Base-by-base conservation (phyloP, 176 grass and related monocot genomes). In the Sorghum bicolor region DNA sequence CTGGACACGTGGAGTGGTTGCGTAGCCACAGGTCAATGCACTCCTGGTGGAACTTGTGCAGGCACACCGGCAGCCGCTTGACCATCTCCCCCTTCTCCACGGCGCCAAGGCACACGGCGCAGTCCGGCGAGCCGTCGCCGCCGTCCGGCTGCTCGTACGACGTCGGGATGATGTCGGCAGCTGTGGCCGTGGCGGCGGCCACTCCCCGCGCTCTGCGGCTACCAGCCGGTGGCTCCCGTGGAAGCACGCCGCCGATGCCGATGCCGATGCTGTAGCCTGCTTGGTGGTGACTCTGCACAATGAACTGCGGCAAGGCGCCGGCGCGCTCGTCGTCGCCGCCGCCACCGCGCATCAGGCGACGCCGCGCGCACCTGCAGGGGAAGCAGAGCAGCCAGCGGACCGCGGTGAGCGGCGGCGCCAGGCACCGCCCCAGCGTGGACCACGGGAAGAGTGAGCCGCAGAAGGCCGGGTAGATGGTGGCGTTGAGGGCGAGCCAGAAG, bases 41-140 rank as follows among this genome's bases (percentile, higher is more conserved):
- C 19, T 41, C 19, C 74, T 44, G 74, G 64, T 85, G 83, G 74
- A 85, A 85, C 47, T 43, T 2, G 64, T 85, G 83, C 47, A 64
- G 24, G 87, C 87, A 90, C 31, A 16, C 74, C n/a, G 91, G 87
- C 55, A 93, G 73, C 64, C 26, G 45, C 29, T 74, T 75, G 33
- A 84, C 83, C 62, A 72, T 75, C 44, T 89, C 60, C 15, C 66
- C 86, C n/a, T 74, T 81, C 67, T 77, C 72, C 45, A 92, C 53
- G 14, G 29, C 72, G 32, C 71, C 75, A 0, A 89, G 78, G 81
- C 87, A 92, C 24, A 92, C 81, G 0, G 80, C 22, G 47, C 90
- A 92, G 67, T 75, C 79, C 26, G 44, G 5, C 74, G 28, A 6
- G 13, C 29, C 66, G 31, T 7, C 73, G 1, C 10, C 73, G 50